Conservation (phyloP, 164 flowering plant genomes). For the Cinnamomum micranthum region DNA sequence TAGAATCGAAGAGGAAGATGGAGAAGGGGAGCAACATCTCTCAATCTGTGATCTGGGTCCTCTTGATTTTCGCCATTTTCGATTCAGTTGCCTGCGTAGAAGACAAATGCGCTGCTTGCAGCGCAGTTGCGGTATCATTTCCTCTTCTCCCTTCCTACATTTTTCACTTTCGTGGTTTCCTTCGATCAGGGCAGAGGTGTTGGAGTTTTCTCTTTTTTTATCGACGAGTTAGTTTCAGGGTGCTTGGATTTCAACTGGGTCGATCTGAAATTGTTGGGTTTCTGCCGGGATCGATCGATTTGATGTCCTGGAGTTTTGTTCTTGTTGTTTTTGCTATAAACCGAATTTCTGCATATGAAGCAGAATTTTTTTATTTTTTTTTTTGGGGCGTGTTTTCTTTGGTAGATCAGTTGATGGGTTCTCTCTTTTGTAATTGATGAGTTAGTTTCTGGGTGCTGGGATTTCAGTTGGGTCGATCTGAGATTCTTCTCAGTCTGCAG, state of each 20-base stretch:
- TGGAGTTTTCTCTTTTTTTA: no score
- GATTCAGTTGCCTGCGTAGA: conserved; percentile 40
- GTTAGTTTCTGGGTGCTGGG: not conserved
- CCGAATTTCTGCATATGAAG: no score
- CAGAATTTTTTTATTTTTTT: no score
- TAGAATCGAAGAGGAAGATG: not conserved
- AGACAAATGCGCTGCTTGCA: conserved; percentile 85
- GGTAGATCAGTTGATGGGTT: no score
- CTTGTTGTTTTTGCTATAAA: no score
- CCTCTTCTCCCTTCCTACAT: not conserved
- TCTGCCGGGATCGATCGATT: no score
- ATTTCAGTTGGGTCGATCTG: not conserved
- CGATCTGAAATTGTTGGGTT: no score
- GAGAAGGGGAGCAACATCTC: conserved; percentile 17
- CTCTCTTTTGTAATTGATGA: not conserved
- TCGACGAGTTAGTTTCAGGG: not conserved
- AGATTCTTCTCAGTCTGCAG: not conserved
- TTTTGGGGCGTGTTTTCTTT: no score
- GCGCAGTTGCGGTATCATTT: conserved; percentile 67
- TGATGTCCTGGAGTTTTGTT: no score
- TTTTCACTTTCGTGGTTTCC: not conserved
- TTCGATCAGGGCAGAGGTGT: not conserved
- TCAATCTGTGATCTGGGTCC: conserved; percentile 14
- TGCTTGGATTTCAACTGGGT: no score
- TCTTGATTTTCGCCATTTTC: conserved; percentile 23